phyloP scores from a whole-genome alignment of 1,284 basidiomycete species.

The Caloboletus inedulis region DNA sequence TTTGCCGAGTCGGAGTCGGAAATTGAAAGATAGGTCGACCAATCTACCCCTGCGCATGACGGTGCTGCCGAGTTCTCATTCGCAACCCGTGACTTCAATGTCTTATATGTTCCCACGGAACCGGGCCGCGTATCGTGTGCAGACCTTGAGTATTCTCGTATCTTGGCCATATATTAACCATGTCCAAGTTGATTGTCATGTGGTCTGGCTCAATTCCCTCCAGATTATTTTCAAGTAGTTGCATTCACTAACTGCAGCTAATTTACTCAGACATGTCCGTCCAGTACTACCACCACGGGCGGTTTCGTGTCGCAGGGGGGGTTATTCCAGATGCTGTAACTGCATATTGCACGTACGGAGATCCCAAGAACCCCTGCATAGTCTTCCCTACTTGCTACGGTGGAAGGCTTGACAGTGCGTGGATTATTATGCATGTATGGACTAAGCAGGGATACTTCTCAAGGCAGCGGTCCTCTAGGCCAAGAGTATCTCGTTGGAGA shows the following conservation, averaged over 20 bases:
- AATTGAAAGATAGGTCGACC: too few species aligned
- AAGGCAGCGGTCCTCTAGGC: conserved; percentile 36
- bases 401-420: conserved; percentile 36
- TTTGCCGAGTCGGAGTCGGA: too few species aligned
- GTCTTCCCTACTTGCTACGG: conserved; percentile 43
- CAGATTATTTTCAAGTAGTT: not conserved
- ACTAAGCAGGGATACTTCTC: conserved; percentile 1
- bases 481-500: conserved; percentile 51
- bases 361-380: conserved; percentile 37
- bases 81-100: not conserved
- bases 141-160: not conserved
- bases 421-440: not conserved
- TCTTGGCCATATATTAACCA: conserved; percentile 9
- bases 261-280: conserved; percentile 26
- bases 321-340: conserved; percentile 39
- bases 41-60: too few species aligned
- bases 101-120: not conserved
- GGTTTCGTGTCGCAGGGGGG: conserved; percentile 37
- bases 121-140: conserved; percentile 7
- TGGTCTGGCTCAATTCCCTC: not conserved
- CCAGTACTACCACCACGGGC: conserved; percentile 39
- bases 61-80: too few species aligned
- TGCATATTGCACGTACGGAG: conserved; percentile 39
- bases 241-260: not conserved
- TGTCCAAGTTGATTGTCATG: not conserved